These are phyloP conservation scores for Diaporthe australafricana DNA, from an alignment of 2,329 filamentous ascomycete species.

Conservation along the genomic window DNA sequence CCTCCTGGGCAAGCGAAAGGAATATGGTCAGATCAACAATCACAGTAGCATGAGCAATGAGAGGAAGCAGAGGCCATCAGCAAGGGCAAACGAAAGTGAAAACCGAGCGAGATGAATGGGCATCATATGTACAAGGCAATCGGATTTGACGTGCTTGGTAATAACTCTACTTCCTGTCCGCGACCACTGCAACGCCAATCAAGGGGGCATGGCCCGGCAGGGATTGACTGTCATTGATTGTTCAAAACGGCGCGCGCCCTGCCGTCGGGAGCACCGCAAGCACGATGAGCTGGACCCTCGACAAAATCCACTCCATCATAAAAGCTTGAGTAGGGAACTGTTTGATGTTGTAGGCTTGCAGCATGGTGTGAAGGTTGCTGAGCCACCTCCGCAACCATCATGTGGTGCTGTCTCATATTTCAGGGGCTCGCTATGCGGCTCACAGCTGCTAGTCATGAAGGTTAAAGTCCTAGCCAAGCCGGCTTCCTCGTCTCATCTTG, in stretches of 20 bases:
- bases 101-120: not conserved
- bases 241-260: not conserved
- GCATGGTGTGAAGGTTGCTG: not conserved
- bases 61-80: not conserved
- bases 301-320: not conserved
- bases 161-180: not conserved
- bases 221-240: not conserved
- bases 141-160: not conserved
- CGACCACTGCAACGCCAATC: not conserved
- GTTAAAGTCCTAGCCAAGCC: constrained; percentile 17
- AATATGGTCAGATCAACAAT: not conserved
- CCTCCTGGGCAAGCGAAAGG: constrained; percentile 20
- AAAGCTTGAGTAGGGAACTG: not conserved
- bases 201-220: not conserved
- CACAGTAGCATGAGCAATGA: not conserved
- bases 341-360: not conserved
- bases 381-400: constrained; percentile 20
- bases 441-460: not conserved
- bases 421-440: constrained; percentile 15
- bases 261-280: not conserved
- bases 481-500: constrained; percentile 21
- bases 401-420: constrained; percentile 16
- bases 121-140: not conserved
- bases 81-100: too few species aligned
- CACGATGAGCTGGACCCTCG: not conserved